Base-by-base conservation (phyloP, 148 eudicot species). In the Talinum fruticosum region DNA sequence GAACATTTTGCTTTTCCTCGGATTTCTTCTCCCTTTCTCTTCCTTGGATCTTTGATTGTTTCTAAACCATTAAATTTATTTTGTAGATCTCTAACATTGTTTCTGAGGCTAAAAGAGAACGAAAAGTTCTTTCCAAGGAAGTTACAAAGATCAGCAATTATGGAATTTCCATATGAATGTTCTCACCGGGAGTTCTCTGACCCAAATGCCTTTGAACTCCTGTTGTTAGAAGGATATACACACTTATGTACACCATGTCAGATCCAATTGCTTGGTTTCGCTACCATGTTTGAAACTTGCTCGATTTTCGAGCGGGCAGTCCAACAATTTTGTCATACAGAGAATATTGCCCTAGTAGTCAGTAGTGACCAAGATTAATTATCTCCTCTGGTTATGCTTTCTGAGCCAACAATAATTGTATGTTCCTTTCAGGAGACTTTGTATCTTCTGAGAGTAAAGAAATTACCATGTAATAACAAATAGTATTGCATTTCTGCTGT, bases 71-170 rank as follows among this genome's bases (percentile, higher is more conserved):
- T 33, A 29, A 69, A 8, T 33, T 44, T 28, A 34, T 16, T n/a
- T 37, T 75, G 75, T 76, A 94, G 98, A 90, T 88, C 70, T 84
- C 87, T 32, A 84, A 80, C 34, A 84, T 92, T 74, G 93, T 87
- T 51, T 67, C 86, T 51, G 95, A 90, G 86, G 91, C 87, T 37
- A 94, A 90, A 77, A 84, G 72, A 74, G 97, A 90, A 75, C 89
- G 84, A 75, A 86, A 74, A 47, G 87, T 76, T 66, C 89, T 94
- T 74, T 73, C 87, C 73, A 92, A 89, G 89, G 93, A 93, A 83
- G 97, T 93, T 36, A 78, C 86, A 33, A 93, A 93, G 88, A 93
- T 93, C 70, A 91, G 87, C 84, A 92, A 94, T 73, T 88, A 90
- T 57, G 97, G 98, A 30, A 94, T 92, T 72, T 90, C 98, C 30